A percentile compares a stretch with the other conserved stretches of the same genome.
These are phyloP conservation scores for Tylopilus sp. DNA, from an alignment of 768 basidiomycete genomes.

Conservation along the genomic window DNA sequence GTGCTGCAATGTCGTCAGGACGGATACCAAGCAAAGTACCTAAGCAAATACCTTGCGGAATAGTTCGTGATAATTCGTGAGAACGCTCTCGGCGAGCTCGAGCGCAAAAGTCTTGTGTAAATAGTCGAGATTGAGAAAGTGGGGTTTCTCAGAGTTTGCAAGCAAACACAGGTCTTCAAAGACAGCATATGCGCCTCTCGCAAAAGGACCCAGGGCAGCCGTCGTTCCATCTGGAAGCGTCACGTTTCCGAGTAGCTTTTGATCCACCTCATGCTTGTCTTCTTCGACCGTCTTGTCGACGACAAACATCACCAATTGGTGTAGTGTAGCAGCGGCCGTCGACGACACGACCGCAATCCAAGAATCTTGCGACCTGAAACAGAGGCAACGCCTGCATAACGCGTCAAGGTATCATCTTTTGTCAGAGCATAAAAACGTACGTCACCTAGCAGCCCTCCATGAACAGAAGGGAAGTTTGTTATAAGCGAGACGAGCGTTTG, in stretches of 20 bases:
- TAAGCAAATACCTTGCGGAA: slow-evolving; percentile 66
- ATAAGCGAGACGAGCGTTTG: slow-evolving; percentile 91
- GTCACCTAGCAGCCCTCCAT: slow-evolving; percentile 76
- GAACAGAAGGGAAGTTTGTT: slow-evolving; percentile 80
- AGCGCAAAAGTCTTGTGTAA: slow-evolving; percentile 92
- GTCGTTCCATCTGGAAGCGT: slow-evolving; percentile 66
- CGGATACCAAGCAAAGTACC: not conserved
- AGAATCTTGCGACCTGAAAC: slow-evolving; percentile 91
- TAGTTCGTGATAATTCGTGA: slow-evolving; percentile 87
- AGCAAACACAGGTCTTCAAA: slow-evolving; percentile 93
- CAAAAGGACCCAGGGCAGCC: slow-evolving; percentile 65
- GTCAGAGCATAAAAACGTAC: slow-evolving; percentile 43
- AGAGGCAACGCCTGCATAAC: slow-evolving; percentile 74
- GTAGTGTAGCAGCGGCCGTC: slow-evolving; percentile 92
- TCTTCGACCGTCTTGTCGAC: slow-evolving; percentile 91
- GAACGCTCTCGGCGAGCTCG: slow-evolving; percentile 95
- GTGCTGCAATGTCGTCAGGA: slow-evolving; percentile 47
- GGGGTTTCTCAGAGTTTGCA: slow-evolving; percentile 75
- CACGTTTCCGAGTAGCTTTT: slow-evolving; percentile 34
- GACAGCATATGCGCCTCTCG: slow-evolving; percentile 80
- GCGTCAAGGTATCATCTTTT: not conserved
- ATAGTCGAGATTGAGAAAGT: slow-evolving; percentile 76
- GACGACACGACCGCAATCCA: slow-evolving; percentile 95
- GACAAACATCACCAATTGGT: slow-evolving; percentile 96
- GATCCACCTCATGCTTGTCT: slow-evolving; percentile 44